Percentiles rank a stretch among this genome's conserved stretches.
Conservation (phyloP, 305 asterid genomes). For the Solanum hybrid region DNA sequence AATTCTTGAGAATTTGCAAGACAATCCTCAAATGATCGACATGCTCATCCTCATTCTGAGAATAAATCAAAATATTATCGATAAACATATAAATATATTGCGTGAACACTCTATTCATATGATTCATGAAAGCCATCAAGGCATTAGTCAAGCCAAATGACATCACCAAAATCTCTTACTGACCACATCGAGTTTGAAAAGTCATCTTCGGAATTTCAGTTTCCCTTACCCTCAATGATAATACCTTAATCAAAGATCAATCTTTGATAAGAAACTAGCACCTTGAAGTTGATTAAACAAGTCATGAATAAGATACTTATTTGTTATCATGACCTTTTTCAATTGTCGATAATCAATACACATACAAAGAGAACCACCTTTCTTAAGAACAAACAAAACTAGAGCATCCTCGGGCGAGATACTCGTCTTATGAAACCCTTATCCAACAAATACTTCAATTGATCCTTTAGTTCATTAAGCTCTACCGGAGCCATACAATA, state of each 20-base stretch:
- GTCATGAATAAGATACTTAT: not conserved
- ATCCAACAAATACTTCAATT: no score
- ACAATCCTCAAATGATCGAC: not conserved
- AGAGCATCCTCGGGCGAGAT: not conserved
- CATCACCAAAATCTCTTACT: not conserved
- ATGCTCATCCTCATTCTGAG: not conserved
- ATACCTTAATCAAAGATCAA: not conserved
- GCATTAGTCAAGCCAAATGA: not conserved
- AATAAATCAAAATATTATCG: not conserved
- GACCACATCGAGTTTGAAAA: not conserved
- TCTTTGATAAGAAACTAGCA: not conserved
- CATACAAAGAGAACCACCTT: not conserved
- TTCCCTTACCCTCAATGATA: not conserved
- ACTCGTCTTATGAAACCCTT: not conserved
- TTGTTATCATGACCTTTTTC: no score
- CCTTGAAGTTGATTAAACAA: not conserved
- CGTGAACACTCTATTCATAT: not conserved
- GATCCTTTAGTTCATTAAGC: not conserved
- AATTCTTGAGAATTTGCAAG: not conserved
- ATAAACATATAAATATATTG: not conserved
- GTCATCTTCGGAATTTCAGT: not conserved
- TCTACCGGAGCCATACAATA: not conserved
- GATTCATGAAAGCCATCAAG: not conserved
- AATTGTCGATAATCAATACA: not conserved
- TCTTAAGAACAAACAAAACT: not conserved